Evolutionary conservation across 208 protist genomes (phyloP).

Genomic region (Lotmaria passim): DNA sequence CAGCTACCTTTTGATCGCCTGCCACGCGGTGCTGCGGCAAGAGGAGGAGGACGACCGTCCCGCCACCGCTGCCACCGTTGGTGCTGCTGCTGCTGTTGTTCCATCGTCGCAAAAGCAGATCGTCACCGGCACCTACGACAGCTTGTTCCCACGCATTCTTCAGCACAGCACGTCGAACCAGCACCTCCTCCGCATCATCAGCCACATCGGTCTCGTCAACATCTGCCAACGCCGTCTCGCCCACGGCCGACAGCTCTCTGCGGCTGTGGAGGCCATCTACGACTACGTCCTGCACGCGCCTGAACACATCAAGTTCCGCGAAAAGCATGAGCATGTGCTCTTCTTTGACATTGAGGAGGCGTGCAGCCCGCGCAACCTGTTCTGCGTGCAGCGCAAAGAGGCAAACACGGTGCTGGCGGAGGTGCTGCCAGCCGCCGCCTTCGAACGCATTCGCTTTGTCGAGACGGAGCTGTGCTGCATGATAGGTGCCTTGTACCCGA

Average conservation of each 20-base stretch:
- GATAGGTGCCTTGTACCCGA: conserved; percentile 58
- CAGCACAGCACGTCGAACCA: conserved; percentile 90
- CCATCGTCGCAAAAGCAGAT: no score
- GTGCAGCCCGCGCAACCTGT: conserved; percentile 61
- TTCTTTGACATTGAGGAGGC: conserved; percentile 72
- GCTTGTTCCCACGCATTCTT: conserved; percentile 74
- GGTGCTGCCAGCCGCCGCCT: conserved; percentile 75
- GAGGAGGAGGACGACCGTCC: conserved; percentile 17
- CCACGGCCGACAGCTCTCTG: conserved; percentile 25
- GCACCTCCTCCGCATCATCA: conserved; percentile 90
- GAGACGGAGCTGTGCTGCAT: conserved; percentile 73
- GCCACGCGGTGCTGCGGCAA: conserved; percentile 67
- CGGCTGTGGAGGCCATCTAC: conserved; percentile 47
- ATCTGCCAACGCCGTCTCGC: conserved; percentile 46
- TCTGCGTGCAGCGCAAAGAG: conserved; percentile 84
- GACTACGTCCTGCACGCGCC: conserved; percentile 71
- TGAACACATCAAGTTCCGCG: conserved; percentile 82
- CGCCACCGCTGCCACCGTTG: not conserved
- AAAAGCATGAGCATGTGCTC: conserved; percentile 72
- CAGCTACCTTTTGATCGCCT: conserved; percentile 76
- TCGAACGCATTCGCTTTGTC: conserved; percentile 85
- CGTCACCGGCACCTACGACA: conserved; percentile 39
- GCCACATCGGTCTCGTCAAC: conserved; percentile 77
- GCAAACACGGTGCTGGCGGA: conserved; percentile 77
- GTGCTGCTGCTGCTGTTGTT: conserved; percentile 25